Conservation (phyloP, 768 basidiomycete species). For the Rubroboletus pulcherrimus region DNA sequence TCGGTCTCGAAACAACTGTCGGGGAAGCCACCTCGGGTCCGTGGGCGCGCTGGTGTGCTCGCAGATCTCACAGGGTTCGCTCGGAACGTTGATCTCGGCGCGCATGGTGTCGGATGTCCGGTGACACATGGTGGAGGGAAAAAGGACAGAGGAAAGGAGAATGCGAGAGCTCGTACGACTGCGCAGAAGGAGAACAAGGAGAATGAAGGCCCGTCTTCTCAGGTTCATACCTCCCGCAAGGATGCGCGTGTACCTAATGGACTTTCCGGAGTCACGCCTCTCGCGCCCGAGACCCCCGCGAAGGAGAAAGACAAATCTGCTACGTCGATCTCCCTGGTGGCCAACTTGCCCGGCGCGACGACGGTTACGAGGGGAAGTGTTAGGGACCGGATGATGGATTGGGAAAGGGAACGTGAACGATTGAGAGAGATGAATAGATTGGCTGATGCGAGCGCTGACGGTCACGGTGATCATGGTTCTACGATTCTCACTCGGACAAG, state of each 20-base stretch:
- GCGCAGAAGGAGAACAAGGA: conserved; percentile 29
- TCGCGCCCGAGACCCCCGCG: conserved; percentile 15
- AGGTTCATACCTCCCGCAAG: conserved; percentile 5
- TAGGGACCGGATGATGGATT: conserved; percentile 65
- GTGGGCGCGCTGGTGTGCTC: conserved; percentile 32
- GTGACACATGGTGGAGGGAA: conserved; percentile 23
- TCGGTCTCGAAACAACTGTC: conserved; percentile 21
- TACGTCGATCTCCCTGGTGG: conserved; percentile 7
- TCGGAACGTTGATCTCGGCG: conserved; percentile 30
- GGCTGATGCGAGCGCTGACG: conserved; percentile 49
- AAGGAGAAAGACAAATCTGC: conserved; percentile 13
- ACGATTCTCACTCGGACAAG: conserved; percentile 17
- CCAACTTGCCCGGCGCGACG: conserved; percentile 18
- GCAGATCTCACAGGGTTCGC: conserved; percentile 39
- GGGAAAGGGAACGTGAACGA: conserved; percentile 69
- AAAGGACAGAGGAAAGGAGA: conserved; percentile 23
- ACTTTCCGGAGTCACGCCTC: neutral
- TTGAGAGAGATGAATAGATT: conserved; percentile 64
- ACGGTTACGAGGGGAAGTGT: conserved; percentile 32
- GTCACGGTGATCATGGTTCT: conserved; percentile 36
- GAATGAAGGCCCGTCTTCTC: conserved; percentile 14
- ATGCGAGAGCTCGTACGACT: conserved; percentile 17
- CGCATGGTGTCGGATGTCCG: conserved; percentile 26
- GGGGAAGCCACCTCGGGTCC: conserved; percentile 26
- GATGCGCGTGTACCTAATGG: conserved; percentile 1